Conservation (phyloP, 2,329 filamentous ascomycete species). For the Talaromyces islandicus region DNA sequence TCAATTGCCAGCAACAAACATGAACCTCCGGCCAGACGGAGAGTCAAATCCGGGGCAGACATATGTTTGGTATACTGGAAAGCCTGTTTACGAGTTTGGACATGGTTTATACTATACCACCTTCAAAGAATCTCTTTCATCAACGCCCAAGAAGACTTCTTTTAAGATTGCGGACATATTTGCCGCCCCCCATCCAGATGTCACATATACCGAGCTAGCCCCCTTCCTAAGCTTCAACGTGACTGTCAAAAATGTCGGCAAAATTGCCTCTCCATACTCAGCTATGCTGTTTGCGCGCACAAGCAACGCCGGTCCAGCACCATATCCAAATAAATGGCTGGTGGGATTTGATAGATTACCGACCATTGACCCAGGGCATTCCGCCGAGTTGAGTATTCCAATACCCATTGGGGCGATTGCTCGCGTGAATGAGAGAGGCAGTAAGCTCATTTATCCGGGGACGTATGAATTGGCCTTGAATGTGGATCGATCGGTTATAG, state of each 20-base stretch:
- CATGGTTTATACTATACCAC: conserved; percentile 41
- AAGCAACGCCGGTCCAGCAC: conserved; percentile 30
- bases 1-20: conserved; percentile 35
- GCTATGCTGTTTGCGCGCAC: conserved; percentile 35
- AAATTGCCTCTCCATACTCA: conserved; percentile 33
- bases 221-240: conserved; percentile 34
- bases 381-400: conserved; percentile 25
- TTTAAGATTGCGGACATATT: conserved; percentile 32
- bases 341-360: conserved; percentile 33
- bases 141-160: conserved; percentile 3
- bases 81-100: conserved; percentile 35
- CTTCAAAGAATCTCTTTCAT: conserved; percentile 19
- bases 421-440: conserved; percentile 30
- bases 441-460: conserved; percentile 37
- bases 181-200: conserved; percentile 17
- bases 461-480: conserved; percentile 37
- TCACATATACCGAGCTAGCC: conserved; percentile 25
- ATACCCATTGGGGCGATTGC: conserved; percentile 35
- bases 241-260: conserved; percentile 32
- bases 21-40: conserved; percentile 34
- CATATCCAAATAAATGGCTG: conserved; percentile 39
- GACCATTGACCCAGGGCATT: conserved; percentile 17
- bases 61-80: conserved; percentile 40
- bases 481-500: conserved; percentile 30
- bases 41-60: conserved; percentile 36